A percentile compares a stretch with the other conserved stretches of the same genome.
Evolutionary conservation across 2,329 filamentous ascomycete species (phyloP).

Genomic region (Neocatenulostroma microsporum): DNA sequence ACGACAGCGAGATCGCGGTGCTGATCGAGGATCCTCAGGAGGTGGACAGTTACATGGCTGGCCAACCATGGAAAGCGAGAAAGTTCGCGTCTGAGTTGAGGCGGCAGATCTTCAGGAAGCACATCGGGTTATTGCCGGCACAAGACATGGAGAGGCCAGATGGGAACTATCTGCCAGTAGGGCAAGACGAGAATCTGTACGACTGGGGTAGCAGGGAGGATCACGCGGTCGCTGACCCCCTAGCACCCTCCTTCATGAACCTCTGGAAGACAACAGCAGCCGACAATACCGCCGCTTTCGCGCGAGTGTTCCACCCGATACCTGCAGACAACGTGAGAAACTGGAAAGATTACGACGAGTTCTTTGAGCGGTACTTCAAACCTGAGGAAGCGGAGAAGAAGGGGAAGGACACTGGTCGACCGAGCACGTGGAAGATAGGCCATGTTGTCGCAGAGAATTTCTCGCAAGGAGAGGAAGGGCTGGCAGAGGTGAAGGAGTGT

Average conservation of each 20-base stretch:
- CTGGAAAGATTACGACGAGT: constrained; percentile 67
- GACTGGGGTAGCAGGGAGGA: constrained; percentile 43
- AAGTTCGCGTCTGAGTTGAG: constrained; percentile 73
- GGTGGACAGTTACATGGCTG: constrained; percentile 66
- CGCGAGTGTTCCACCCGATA: constrained; percentile 71
- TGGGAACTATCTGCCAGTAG: constrained; percentile 51
- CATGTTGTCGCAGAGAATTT: constrained; percentile 63
- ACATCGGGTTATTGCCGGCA: constrained; percentile 71
- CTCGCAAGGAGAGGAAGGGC: constrained; percentile 34
- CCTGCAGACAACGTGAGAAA: constrained; percentile 60
- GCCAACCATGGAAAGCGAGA: constrained; percentile 61
- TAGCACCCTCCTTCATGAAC: constrained; percentile 58
- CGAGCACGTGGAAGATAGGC: constrained; percentile 66
- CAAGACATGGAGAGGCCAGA: constrained; percentile 59
- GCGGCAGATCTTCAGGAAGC: constrained; percentile 81
- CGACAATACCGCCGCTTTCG: constrained; percentile 73
- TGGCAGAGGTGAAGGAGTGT: constrained; percentile 53
- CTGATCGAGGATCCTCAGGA: constrained; percentile 70
- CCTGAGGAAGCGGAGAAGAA: constrained; percentile 36
- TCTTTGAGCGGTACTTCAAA: constrained; percentile 59
- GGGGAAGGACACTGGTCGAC: constrained; percentile 36
- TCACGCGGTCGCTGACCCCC: constrained; percentile 61
- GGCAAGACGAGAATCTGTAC: constrained; percentile 46
- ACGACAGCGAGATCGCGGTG: constrained; percentile 86
- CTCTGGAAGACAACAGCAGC: constrained; percentile 68